These are phyloP conservation scores for Globisporangium perplexum DNA, from an alignment of 352 stramenopile species.

Conservation along the genomic window DNA sequence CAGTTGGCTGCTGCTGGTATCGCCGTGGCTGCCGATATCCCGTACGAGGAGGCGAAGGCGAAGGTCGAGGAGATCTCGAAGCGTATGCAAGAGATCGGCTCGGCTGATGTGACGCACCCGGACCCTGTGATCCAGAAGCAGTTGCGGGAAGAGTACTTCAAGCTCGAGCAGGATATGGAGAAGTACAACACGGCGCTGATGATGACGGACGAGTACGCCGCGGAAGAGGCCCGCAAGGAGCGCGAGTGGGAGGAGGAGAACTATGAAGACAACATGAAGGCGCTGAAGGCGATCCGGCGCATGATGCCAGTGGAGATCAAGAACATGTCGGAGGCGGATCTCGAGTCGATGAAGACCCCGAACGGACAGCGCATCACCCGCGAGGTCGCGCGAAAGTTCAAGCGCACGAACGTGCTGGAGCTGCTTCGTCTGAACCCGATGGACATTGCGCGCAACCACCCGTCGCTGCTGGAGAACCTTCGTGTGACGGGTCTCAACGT, in stretches of 20 bases:
- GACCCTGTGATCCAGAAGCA: conserved; percentile 75
- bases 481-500: conserved; percentile 89
- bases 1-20: conserved; percentile 82
- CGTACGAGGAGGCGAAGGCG: conserved; percentile 88
- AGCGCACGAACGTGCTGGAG: conserved; percentile 90
- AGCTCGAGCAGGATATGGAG: conserved; percentile 92
- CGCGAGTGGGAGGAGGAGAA: conserved; percentile 91
- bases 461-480: conserved; percentile 87
- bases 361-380: conserved; percentile 75
- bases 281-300: conserved; percentile 83
- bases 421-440: conserved; percentile 81
- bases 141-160: conserved; percentile 91
- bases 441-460: conserved; percentile 87
- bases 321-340: conserved; percentile 85
- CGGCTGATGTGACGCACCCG: conserved; percentile 84
- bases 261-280: conserved; percentile 78
- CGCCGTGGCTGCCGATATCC: conserved; percentile 89
- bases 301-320: conserved; percentile 93
- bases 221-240: conserved; percentile 88
- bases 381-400: conserved; percentile 87
- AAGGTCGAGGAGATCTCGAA: conserved; percentile 90
- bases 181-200: conserved; percentile 92
- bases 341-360: conserved; percentile 57
- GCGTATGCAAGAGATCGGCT: conserved; percentile 91
- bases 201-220: conserved; percentile 90